Percentiles rank a stretch among this genome's conserved stretches.
phyloP scores from a whole-genome alignment of 2,329 filamentous ascomycete genomes.

The Diaporthe longicolla region DNA sequence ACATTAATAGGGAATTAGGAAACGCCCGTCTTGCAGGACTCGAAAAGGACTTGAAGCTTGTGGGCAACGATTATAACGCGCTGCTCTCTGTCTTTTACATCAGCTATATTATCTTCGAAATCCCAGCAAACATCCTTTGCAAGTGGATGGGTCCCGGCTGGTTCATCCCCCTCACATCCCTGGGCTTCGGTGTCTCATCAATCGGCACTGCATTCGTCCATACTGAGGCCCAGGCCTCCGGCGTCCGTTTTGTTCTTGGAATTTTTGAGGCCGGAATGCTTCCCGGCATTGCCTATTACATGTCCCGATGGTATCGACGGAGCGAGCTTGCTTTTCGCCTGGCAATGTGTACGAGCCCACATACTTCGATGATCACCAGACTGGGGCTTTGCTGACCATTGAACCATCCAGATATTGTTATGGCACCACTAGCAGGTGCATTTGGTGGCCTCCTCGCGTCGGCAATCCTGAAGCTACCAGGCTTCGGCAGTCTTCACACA shows the following conservation, averaged over 20 bases:
- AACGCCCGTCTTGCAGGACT: conserved; percentile 78
- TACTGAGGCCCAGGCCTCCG: conserved; percentile 64
- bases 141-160: conserved; percentile 81
- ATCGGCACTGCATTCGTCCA: conserved; percentile 76
- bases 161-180: conserved; percentile 74
- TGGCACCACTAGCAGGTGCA: conserved; percentile 74
- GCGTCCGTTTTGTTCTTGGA: conserved; percentile 76
- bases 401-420: conserved; percentile 64
- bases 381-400: conserved; percentile 47
- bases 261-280: conserved; percentile 82
- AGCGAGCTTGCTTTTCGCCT: conserved; percentile 73
- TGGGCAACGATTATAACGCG: conserved; percentile 77
- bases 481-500: conserved; percentile 67
- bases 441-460: conserved; percentile 73
- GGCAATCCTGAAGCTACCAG: conserved; percentile 70
- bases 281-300: conserved; percentile 81
- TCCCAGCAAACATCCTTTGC: conserved; percentile 77
- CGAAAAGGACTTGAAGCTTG: conserved; percentile 71
- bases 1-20: conserved; percentile 58
- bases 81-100: conserved; percentile 80
- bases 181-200: conserved; percentile 75
- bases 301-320: conserved; percentile 75
- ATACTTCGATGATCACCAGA: not conserved
- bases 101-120: conserved; percentile 80
- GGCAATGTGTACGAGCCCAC: conserved; percentile 54